These are phyloP conservation scores for Afroboletus lepidellus DNA, from an alignment of 1,284 basidiomycete species.

Conservation along the genomic window DNA sequence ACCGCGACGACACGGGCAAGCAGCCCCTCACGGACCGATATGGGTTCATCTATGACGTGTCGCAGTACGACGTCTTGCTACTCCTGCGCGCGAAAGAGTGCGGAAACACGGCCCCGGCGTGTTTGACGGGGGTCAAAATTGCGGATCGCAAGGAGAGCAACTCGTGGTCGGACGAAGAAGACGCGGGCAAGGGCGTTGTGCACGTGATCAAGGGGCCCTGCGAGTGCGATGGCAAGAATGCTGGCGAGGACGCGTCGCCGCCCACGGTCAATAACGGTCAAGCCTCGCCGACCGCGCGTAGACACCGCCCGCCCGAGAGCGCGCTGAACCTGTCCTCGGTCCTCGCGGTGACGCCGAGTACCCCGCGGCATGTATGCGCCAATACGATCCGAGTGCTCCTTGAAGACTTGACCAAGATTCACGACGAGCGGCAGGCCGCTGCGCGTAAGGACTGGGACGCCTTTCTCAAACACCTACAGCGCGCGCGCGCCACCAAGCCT, in stretches of 20 bases:
- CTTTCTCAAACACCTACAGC: constrained; percentile 76
- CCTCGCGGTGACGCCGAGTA: constrained; percentile 53
- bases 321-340: constrained; percentile 40
- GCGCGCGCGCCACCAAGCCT: constrained; percentile 38
- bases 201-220: constrained; percentile 63
- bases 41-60: constrained; percentile 91
- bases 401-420: constrained; percentile 80
- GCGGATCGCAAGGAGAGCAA: constrained; percentile 78
- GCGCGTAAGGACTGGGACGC: constrained; percentile 86
- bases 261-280: constrained; percentile 16
- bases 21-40: constrained; percentile 87
- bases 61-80: constrained; percentile 77
- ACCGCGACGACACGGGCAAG: constrained; percentile 53
- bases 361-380: constrained; percentile 69
- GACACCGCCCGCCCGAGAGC: constrained; percentile 25
- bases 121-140: constrained; percentile 83
- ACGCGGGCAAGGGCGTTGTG: constrained; percentile 35
- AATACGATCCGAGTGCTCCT: constrained; percentile 78
- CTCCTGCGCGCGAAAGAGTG: constrained; percentile 74
- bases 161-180: constrained; percentile 66
- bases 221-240: constrained; percentile 49
- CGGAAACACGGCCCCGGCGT: constrained; percentile 74
- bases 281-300: constrained; percentile 33
- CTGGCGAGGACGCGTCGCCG: constrained; percentile 11
- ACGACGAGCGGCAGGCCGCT: constrained; percentile 77